These are phyloP conservation scores for Ascochyta lentis DNA, from an alignment of 2,329 filamentous ascomycete genomes.

Conservation along the genomic window DNA sequence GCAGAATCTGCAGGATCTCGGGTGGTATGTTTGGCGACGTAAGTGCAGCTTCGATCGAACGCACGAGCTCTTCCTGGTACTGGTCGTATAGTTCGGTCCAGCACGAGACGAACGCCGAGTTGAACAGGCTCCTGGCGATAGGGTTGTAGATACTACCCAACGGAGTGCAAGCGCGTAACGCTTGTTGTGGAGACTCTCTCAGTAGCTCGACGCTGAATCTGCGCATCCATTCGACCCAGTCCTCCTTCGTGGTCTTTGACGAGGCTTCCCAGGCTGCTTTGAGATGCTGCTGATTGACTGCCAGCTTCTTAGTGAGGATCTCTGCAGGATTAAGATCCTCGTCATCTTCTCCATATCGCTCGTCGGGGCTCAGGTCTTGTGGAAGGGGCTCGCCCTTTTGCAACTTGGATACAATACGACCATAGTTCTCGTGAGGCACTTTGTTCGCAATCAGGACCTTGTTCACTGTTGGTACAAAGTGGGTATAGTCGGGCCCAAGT, in stretches of 20 bases:
- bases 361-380: constrained; percentile 88
- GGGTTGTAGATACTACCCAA: constrained; percentile 91
- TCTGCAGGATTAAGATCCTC: constrained; percentile 86
- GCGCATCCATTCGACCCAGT: constrained; percentile 99
- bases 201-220: constrained; percentile 94
- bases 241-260: constrained; percentile 95
- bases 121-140: constrained; percentile 92
- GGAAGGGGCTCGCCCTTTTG: constrained; percentile 95
- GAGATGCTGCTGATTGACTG: constrained; percentile 96
- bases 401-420: constrained; percentile 88
- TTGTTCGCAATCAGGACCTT: constrained; percentile 80
- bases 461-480: constrained; percentile 92
- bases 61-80: constrained; percentile 95
- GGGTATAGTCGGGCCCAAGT: constrained; percentile 90
- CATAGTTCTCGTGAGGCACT: constrained; percentile 89
- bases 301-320: constrained; percentile 88
- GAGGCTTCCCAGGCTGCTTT: constrained; percentile 97
- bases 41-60: constrained; percentile 93
- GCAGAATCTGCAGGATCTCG: constrained; percentile 88
- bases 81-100: constrained; percentile 98
- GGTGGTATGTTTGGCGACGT: constrained; percentile 95
- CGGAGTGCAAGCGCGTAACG: constrained; percentile 88
- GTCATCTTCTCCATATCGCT: constrained; percentile 75
- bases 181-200: constrained; percentile 94
- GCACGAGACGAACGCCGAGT: constrained; percentile 97